Base-by-base conservation (phyloP, 129 eudicot species). In the Calendula officinalis region DNA sequence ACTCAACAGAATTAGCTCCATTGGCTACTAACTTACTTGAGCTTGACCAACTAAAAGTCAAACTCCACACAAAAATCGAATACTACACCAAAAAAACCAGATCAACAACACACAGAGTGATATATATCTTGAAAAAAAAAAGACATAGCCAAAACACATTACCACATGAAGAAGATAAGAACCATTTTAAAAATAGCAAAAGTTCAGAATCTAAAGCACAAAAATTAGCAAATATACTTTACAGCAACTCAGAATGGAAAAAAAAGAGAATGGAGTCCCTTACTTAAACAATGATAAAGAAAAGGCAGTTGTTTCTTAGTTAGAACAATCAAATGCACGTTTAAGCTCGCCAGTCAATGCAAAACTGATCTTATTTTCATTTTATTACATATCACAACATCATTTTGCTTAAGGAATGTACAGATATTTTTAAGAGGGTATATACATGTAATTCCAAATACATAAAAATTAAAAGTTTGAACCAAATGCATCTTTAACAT, bases 151-250 rank as follows among this genome's bases (percentile, higher is more conserved):
- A 81, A 91, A 56, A 79, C 79, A 10, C 78, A 69, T 66, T 71
- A 60, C 38, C 54, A 58, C 9, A 46, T 84, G 70, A 91, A 88
- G 64, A 75, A 80, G 33, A 81, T 92, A 92, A 85, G 68, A 77
- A 60, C 48, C 82, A 83, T 73, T 75, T 92, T 51, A 67, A 68
- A 7, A 78, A 81, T 14, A 68, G 83, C 78, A 81, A 72, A 61
- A 79, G 78, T 60, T 92, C 95, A 0, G 96, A 92, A 63, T 74
- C 90, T 58, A 69, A 62, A 59, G 98, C 98, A 13, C 82, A 79
- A 42, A 67, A 73, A 27, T 64, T 85, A 3, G 91, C 85, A 44
- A 15, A 57, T 54, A 92, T 69, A 88, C 98, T 44, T 69, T 88
- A 33, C 36, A 53, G 49, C 95, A 92, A 69, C 86, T 92, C 3